Base-by-base conservation (phyloP, 1,284 basidiomycete species). In the Ustilago crameri region DNA sequence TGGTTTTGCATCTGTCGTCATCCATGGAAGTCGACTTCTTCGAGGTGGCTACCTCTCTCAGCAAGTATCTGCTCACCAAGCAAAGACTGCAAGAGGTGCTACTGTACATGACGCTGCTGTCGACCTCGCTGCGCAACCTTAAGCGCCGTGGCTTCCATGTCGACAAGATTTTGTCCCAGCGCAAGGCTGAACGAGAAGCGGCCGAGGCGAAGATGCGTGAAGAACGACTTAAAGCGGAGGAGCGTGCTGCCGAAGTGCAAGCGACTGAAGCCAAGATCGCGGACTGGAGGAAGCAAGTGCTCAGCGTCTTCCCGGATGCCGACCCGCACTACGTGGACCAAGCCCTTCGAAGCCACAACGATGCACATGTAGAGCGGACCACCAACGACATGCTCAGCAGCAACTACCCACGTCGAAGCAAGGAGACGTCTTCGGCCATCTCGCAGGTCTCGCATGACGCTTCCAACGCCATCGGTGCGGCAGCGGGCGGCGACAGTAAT, bases 21-120 rank as follows among this genome's bases (percentile, higher is more conserved):
- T 89, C 90, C 60, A 86, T 90, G 10, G 88, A 91, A 65, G 85
- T 91, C n/a, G 94, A 97, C 80, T 91, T 93, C 88, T 96, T 93
- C 79, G 94, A 96, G 51, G 79, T 83, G n/a, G 81, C 81, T 1
- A 66, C 68, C 3, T 72, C 79, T 22, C 69, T 83, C 24, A 71
- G 57, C 67, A 79, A 79, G 56, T 62, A 75, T 45, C 63, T 84
- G 37, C 59, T 82, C 41, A 75, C 70, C 24, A 64, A 75, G 53
- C 82, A 82, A 52, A 67, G 73, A 26, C 51, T 83, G 42, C 80
- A 77, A 40, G 81, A 83, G 49, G 77, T 82, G 38, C 65, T 98
- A 9, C 84, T 98, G 14, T 91, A 96, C 78, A 92, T 93, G 89
- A 95, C 93, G 0, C 92, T 98, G 45, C 87, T 98, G 12, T 93